Conservation (phyloP, 257 asterid genomes). For the Knoxia roxburghii region DNA sequence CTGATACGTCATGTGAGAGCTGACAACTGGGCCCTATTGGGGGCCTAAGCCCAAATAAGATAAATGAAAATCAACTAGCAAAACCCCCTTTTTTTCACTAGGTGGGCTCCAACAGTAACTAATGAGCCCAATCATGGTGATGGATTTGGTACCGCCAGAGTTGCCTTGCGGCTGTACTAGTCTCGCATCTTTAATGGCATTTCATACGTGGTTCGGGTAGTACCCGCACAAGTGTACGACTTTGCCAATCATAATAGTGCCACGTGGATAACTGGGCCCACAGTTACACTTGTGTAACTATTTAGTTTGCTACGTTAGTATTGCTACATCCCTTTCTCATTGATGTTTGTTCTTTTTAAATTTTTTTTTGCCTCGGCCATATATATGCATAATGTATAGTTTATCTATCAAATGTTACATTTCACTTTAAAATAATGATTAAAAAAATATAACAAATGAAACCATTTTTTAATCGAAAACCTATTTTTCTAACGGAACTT, state of each 20-base stretch:
- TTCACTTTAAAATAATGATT: no score
- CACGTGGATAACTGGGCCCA: neutral
- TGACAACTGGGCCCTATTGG: constrained; percentile 14
- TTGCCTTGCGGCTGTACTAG: neutral
- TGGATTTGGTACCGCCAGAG: neutral
- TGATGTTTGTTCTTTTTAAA: neutral
- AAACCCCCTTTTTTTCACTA: neutral
- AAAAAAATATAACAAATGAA: no score
- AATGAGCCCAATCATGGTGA: constrained; percentile 14
- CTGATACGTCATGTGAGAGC: neutral
- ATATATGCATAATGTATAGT: no score
- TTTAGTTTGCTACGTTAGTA: neutral
- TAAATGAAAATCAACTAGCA: neutral
- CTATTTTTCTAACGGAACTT: no score
- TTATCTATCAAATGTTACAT: no score
- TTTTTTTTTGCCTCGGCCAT: no score
- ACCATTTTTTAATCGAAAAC: no score
- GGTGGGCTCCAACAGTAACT: constrained; percentile 9
- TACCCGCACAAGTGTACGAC: neutral
- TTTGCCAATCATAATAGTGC: neutral
- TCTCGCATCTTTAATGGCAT: constrained; percentile 5
- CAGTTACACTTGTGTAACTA: neutral
- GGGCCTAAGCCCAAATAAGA: constrained; percentile 5
- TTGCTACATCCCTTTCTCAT: neutral
- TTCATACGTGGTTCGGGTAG: neutral